Evolutionary conservation across 331 rosid genomes (phyloP), one percentile per base, ranked within the genome.

Genomic region (Malus hybrid): DNA sequence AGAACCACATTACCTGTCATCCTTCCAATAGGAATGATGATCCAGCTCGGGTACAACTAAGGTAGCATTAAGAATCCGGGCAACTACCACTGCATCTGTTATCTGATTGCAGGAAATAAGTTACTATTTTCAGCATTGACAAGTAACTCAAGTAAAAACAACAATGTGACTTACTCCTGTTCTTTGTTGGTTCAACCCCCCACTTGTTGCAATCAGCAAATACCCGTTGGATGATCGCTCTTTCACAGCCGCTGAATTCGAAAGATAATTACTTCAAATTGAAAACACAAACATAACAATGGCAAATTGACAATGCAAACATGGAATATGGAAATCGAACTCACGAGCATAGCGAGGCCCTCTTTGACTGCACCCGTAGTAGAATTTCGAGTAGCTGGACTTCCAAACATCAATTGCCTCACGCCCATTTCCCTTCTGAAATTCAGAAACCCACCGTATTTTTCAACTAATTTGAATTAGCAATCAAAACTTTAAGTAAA

Each of bases 71-170:
- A 95, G 93, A 86, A 95, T 92, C 32, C 96, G 91, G 3, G 99
- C 99, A 78, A 89, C 97, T 70, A 90, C 91, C 29, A 92, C 99
- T 14, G 97, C 99, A 83, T 95, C 99, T 48, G 99, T 95, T 83
- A 95, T 95, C 99, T 95, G 91, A 71, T 72, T 24, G 77, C 70
- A 79, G 28, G 72, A 83, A 29, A 75, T 33, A 31, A 66, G 75
- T 70, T 60, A 34, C 78, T 87, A 84, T 79, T 80, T 82, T 36
- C 46, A 24, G 69, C 69, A 42, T 13, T 3, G 10, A 15, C 59
- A 46, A 55, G 13, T 20, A 0, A 20, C 10, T 20, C 5, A 13
- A 33, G 16, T 14, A 65, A 10, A 75, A 75, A 22, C 72, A 71
- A 70, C 67, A 24, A 65, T 28, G 55, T 66, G 70, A 81, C 97